A percentile compares a stretch with the other conserved stretches of the same genome.
Evolutionary conservation across 78 protist species (phyloP).

Genomic region (Cavenderia fasciculata): DNA sequence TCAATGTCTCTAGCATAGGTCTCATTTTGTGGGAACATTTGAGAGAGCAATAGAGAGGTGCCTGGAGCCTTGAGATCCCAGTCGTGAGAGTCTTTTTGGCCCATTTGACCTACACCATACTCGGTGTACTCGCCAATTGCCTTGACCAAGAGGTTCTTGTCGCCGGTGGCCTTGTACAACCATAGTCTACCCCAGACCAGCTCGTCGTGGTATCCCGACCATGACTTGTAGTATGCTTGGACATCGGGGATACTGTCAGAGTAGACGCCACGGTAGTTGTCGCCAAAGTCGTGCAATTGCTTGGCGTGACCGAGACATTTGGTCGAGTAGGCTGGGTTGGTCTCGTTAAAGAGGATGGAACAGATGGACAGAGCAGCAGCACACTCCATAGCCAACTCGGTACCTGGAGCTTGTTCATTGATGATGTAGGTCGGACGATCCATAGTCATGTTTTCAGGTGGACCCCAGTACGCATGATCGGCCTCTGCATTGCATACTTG

Average conservation of each 20-base stretch:
- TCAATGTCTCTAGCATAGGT: slow-evolving; percentile 28
- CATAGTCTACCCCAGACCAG: slow-evolving; percentile 70
- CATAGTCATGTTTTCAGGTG: slow-evolving; percentile 58
- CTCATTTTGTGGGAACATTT: background rate
- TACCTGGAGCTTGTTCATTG: slow-evolving; percentile 20
- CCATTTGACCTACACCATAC: slow-evolving; percentile 51
- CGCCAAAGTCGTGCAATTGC: slow-evolving; percentile 17
- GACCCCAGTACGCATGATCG: slow-evolving; percentile 64
- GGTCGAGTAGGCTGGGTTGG: slow-evolving; percentile 11
- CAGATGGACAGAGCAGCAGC: slow-evolving; percentile 48
- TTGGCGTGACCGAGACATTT: slow-evolving; percentile 37
- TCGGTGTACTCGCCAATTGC: slow-evolving; percentile 13
- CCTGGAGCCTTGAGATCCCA: slow-evolving; percentile 81
- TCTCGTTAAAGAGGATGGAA: slow-evolving; percentile 11
- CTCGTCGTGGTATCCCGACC: slow-evolving; percentile 68
- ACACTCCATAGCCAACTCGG: slow-evolving; percentile 64
- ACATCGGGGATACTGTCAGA: slow-evolving; percentile 16
- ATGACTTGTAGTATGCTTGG: slow-evolving; percentile 39
- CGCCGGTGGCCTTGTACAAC: slow-evolving; percentile 61
- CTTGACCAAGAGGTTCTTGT: background rate
- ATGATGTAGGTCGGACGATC: slow-evolving; percentile 21
- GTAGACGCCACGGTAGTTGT: slow-evolving; percentile 22
- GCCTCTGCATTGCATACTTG: slow-evolving; percentile 70
- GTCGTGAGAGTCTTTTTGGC: slow-evolving; percentile 49
- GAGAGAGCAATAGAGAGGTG: background rate